Percentiles rank a stretch among this genome's conserved stretches.
phyloP scores from a whole-genome alignment of 441 rosid genomes.

The Melastoma candidum region DNA sequence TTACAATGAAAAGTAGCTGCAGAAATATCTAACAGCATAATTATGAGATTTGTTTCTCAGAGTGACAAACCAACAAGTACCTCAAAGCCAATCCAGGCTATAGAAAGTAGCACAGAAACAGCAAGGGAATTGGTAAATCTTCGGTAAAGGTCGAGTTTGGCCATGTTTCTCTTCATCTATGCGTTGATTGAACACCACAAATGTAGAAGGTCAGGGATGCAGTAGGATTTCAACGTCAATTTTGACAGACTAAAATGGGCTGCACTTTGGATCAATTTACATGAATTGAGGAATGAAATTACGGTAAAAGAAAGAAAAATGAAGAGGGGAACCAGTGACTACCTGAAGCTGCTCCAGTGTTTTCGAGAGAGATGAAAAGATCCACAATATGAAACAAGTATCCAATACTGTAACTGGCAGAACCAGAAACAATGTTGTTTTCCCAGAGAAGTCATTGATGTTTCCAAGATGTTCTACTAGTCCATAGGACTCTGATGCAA shows the following conservation, averaged over 20 bases:
- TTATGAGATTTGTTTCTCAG: background rate
- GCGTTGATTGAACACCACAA: constrained; percentile 6
- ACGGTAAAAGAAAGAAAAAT: constrained; percentile 1
- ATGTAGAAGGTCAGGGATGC: background rate
- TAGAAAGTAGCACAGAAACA: constrained; percentile 72
- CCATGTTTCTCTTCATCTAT: constrained; percentile 83
- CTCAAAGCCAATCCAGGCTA: constrained; percentile 99
- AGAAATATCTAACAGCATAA: background rate
- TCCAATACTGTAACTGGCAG: constrained; percentile 76
- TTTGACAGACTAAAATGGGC: background rate
- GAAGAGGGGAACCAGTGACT: constrained; percentile 1
- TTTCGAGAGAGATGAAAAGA: constrained; percentile 80
- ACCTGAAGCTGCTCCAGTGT: constrained; percentile 97
- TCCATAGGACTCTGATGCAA: constrained; percentile 73
- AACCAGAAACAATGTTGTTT: constrained; percentile 50
- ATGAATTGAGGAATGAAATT: background rate
- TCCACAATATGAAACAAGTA: constrained; percentile 80
- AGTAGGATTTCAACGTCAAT: constrained; percentile 3
- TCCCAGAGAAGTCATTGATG: constrained; percentile 77
- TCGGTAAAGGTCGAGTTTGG: constrained; percentile 80
- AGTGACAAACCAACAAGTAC: constrained; percentile 22
- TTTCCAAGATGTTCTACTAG: constrained; percentile 78
- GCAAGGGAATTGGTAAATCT: constrained; percentile 88
- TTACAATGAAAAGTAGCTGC: background rate
- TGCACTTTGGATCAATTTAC: background rate